Conservation (phyloP, 306 rosid species). For the Datisca glomerata region DNA sequence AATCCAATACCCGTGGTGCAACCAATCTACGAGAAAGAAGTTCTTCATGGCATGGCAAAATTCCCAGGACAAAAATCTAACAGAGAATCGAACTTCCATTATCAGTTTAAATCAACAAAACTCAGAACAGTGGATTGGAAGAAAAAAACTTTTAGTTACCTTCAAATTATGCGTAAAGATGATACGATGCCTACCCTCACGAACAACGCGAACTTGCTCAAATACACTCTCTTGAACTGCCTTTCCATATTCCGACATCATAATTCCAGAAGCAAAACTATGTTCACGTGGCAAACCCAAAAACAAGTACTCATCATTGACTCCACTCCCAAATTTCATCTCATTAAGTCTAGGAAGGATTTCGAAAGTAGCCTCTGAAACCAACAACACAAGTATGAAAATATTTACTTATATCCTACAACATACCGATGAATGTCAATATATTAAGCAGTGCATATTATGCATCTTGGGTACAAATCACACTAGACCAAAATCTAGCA, state of each 20-base stretch:
- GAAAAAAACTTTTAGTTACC: constrained; percentile 11
- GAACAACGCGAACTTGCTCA: constrained; percentile 27
- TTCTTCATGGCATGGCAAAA: constrained; percentile 31
- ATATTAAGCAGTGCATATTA: too few species aligned
- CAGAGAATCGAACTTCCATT: not conserved
- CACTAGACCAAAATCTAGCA: too few species aligned
- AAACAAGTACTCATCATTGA: constrained; percentile 27
- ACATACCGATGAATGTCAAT: too few species aligned
- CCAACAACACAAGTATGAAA: not conserved
- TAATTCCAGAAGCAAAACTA: constrained; percentile 24
- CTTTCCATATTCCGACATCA: constrained; percentile 28
- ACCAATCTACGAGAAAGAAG: constrained; percentile 22
- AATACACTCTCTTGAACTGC: constrained; percentile 35
- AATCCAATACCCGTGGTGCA: constrained; percentile 22
- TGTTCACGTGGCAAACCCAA: constrained; percentile 23
- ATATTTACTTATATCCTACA: too few species aligned
- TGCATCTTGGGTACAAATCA: too few species aligned
- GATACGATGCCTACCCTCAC: constrained; percentile 27
- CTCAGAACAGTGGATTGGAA: not conserved
- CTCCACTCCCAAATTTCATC: constrained; percentile 24
- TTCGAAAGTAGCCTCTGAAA: constrained; percentile 29
- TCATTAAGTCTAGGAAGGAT: constrained; percentile 29
- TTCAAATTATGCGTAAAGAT: constrained; percentile 22
- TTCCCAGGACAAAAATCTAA: constrained; percentile 37
- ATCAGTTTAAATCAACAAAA: not conserved